Percentiles rank a stretch among this genome's conserved stretches.
Evolutionary conservation across 108 stramenopile species (phyloP).

Genomic region (Skeletonema marinoi): DNA sequence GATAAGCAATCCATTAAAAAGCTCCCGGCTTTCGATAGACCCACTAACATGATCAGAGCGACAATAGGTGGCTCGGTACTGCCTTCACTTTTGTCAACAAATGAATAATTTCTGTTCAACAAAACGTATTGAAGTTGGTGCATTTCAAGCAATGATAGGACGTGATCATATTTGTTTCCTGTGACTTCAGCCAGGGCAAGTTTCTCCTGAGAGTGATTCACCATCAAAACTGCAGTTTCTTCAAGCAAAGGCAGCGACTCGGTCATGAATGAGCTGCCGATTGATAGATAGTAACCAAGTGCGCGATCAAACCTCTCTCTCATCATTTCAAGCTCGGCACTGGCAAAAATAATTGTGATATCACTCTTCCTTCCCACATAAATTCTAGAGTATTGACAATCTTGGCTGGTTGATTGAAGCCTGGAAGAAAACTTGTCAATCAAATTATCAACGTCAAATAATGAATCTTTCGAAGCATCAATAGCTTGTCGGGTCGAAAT

Average conservation of each 20-base stretch:
- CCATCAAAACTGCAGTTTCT: slow-evolving; percentile 52
- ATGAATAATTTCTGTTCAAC: slow-evolving; percentile 56
- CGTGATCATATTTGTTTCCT: slow-evolving; percentile 46
- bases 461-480: slow-evolving; percentile 40
- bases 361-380: slow-evolving; percentile 6
- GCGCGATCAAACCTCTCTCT: slow-evolving; percentile 64
- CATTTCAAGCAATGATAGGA: slow-evolving; percentile 66
- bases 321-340: slow-evolving; percentile 77
- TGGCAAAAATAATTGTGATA: slow-evolving; percentile 34
- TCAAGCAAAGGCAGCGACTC: slow-evolving; percentile 34
- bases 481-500: slow-evolving; percentile 27
- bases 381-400: slow-evolving; percentile 15
- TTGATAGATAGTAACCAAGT: slow-evolving; percentile 61
- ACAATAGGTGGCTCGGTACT: slow-evolving; percentile 53
- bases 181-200: slow-evolving; percentile 1
- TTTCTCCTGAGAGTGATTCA: slow-evolving; percentile 24
- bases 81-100: slow-evolving; percentile 5
- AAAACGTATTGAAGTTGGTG: slow-evolving; percentile 65
- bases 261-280: slow-evolving; percentile 55
- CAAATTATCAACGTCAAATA: slow-evolving; percentile 38
- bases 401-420: slow-evolving; percentile 10
- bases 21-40: slow-evolving; percentile 51
- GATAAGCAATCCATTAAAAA: slow-evolving; percentile 82
- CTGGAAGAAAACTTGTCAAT: slow-evolving; percentile 9
- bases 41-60: slow-evolving; percentile 70